Evolutionary conservation across 2,329 filamentous ascomycete genomes (phyloP), one percentile per base, ranked within the genome.

Genomic region (Plenodomus lindquistii): DNA sequence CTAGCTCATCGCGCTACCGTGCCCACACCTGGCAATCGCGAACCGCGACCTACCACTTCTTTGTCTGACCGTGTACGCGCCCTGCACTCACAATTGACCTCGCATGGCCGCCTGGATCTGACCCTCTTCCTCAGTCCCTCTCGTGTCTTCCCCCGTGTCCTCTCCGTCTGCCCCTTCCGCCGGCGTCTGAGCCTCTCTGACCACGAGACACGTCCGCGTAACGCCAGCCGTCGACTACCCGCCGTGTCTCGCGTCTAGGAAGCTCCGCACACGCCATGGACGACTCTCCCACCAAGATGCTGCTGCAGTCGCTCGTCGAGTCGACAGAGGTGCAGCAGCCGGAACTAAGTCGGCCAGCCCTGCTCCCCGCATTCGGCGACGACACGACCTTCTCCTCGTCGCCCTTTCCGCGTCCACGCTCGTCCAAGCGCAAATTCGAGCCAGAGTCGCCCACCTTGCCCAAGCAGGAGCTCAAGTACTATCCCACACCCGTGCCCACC

Each of bases 401-500:
- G 11, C 88, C 88, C 46, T 83, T 91, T 42, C 87, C 87, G 40
- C 82, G 86, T 45, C 68, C 68, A 4, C 54, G 54, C n/a, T 81
- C 86, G 6, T 69, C 76, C 40, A 92, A 91, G 76, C 84, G 87
- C 68, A 87, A 85, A 66, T 77, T 75, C 60, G 71, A 73, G 44
- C 82, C 81, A 50, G 76, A 76, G 51, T 77, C 73, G 46, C 73
- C 73, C 52, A 73, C 72, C 17, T 66, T 69, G 60, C 66, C 75
- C 50, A 76, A 75, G 59, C 79, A 79, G 47, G 79, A 81, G 57
- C 73, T 81, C 59, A 91, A 87, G 67, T 77, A 75, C 63, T 97
- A 97, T 75, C 94, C 94, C 36, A 97, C 94, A 2, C 94, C 94
- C 1, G 83, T 96, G 52, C 92, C 93, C 17, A 97, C 93, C 4